Percentiles rank a stretch among this genome's conserved stretches.
Conservation (phyloP, 2,329 filamentous ascomycete genomes). For the Apiospora rasikravindrae region DNA sequence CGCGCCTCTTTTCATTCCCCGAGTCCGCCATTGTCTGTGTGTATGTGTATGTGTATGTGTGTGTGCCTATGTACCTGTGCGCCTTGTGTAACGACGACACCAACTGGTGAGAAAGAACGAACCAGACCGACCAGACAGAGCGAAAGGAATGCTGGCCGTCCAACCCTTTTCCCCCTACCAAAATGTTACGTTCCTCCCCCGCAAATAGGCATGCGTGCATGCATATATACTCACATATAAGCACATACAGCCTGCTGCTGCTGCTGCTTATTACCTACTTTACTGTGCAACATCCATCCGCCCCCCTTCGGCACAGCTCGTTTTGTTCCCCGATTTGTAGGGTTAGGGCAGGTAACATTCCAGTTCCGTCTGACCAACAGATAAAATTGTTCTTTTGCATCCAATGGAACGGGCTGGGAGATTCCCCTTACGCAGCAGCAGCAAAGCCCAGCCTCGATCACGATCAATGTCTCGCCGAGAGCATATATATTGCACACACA, state of each 20-base stretch:
- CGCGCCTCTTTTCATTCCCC: background rate
- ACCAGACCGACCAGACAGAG: background rate
- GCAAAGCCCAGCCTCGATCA: background rate
- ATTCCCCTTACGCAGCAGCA: conserved; percentile 5
- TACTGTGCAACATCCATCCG: background rate
- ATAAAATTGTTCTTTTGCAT: background rate
- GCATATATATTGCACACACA: background rate
- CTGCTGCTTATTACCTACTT: background rate
- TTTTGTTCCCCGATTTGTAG: background rate
- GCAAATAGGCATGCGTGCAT: conserved; percentile 5
- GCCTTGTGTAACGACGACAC: background rate
- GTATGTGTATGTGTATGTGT: background rate
- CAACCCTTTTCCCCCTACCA: background rate
- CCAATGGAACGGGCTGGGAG: background rate
- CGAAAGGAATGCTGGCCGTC: background rate
- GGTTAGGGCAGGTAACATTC: background rate
- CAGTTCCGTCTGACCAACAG: background rate
- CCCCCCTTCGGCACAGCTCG: background rate
- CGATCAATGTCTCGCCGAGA: background rate
- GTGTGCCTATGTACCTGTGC: background rate
- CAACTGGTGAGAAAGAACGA: background rate
- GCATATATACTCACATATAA: conserved; percentile 16
- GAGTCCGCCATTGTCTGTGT: background rate
- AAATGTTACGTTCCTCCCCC: conserved; percentile 20
- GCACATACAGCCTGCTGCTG: background rate